Conservation (phyloP, 148 eudicot species). For the Cornus kousa region DNA sequence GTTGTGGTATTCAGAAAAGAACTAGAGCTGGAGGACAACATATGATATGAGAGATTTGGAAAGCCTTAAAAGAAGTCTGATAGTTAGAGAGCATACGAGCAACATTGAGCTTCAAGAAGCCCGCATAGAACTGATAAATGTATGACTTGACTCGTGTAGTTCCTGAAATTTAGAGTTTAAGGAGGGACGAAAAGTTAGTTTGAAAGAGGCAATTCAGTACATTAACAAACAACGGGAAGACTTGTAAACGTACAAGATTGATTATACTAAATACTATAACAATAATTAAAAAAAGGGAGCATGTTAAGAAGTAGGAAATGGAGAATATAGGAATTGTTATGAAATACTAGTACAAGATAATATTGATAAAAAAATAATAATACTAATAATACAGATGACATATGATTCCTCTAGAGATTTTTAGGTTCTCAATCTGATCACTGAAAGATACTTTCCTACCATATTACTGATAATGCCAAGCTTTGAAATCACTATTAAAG, state of each 20-base stretch:
- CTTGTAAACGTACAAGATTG: slow-evolving; percentile 36
- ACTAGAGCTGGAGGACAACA: background rate
- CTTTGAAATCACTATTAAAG: no score
- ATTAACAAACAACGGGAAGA: slow-evolving; percentile 35
- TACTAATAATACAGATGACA: no score
- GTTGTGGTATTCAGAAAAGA: background rate
- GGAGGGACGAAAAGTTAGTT: slow-evolving; percentile 44
- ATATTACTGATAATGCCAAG: no score
- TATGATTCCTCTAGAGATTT: no score
- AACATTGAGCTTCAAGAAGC: slow-evolving; percentile 30
- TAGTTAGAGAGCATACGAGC: slow-evolving; percentile 5
- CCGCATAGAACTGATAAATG: slow-evolving; percentile 19
- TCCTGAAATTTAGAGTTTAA: slow-evolving; percentile 47
- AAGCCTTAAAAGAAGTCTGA: slow-evolving; percentile 3
- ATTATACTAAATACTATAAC: background rate
- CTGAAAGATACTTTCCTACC: no score
- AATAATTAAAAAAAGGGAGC: no score
- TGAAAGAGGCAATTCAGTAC: slow-evolving; percentile 47
- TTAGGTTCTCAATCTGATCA: no score
- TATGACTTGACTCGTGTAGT: slow-evolving; percentile 20
- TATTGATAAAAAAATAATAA: no score
- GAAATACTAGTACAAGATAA: no score
- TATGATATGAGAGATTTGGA: background rate
- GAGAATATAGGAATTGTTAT: no score
- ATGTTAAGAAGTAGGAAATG: no score